Evolutionary conservation across 2,329 filamentous ascomycete species (phyloP).

Genomic region (Fusarium sp.): DNA sequence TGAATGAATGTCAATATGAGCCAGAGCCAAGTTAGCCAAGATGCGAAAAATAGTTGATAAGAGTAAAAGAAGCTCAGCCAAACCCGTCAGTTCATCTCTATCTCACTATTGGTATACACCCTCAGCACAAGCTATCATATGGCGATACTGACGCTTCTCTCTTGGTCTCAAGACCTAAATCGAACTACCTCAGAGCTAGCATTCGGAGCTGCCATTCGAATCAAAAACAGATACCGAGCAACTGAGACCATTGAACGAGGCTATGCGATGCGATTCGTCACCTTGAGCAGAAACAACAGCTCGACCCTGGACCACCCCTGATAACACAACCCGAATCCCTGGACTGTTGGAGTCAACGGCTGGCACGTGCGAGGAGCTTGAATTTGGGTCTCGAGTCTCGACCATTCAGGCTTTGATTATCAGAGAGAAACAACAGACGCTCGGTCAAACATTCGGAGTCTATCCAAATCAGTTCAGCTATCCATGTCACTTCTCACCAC

Average conservation of each 20-base stretch:
- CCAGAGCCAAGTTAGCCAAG: constrained; percentile 9
- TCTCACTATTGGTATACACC: constrained; percentile 9
- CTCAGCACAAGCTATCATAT: constrained; percentile 28
- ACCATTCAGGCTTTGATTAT: constrained; percentile 16
- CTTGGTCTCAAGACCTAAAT: constrained; percentile 32
- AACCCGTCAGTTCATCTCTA: neutral
- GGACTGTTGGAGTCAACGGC: constrained; percentile 27
- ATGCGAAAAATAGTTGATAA: constrained; percentile 22
- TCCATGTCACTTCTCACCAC: constrained; percentile 22
- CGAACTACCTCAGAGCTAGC: neutral
- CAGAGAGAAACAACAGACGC: constrained; percentile 23
- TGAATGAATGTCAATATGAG: constrained; percentile 9
- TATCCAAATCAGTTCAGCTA: constrained; percentile 15
- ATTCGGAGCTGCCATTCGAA: constrained; percentile 1
- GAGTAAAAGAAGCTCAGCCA: constrained; percentile 1
- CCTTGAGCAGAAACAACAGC: neutral
- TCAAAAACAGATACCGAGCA: neutral
- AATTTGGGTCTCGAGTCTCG: constrained; percentile 8
- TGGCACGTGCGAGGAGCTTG: constrained; percentile 47
- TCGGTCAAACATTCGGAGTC: constrained; percentile 29
- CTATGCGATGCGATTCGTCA: constrained; percentile 14
- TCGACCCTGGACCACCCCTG: constrained; percentile 22
- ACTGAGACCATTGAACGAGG: neutral
- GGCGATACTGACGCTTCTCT: neutral
- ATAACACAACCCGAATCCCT: constrained; percentile 24